Conservation (phyloP, 176 grass and related monocot species). For the Thalia dealbata region DNA sequence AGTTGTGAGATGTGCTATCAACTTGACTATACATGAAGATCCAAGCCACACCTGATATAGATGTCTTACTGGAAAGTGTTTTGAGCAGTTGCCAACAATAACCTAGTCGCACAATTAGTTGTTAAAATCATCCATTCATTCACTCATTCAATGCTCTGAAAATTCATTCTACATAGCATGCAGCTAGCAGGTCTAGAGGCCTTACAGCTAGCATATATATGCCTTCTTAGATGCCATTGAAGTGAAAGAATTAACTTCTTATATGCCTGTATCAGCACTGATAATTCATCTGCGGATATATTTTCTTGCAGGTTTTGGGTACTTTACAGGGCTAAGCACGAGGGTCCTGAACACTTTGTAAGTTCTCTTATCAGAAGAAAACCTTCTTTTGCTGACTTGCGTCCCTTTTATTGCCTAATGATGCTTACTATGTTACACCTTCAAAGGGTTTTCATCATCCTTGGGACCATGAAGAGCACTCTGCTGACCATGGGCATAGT, state of each 20-base stretch:
- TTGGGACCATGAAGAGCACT: conserved; percentile 88
- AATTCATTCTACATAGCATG: too few species aligned
- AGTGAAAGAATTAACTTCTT: background rate
- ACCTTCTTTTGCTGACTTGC: too few species aligned
- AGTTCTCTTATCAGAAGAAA: conserved; percentile 3
- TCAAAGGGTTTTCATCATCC: conserved; percentile 82
- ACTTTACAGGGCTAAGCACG: conserved; percentile 95
- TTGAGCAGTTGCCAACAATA: too few species aligned
- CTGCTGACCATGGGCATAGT: conserved; percentile 53
- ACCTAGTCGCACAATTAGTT: too few species aligned
- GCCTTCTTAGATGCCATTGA: background rate
- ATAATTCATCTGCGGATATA: conserved; percentile 7
- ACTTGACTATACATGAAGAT: too few species aligned
- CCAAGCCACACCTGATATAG: too few species aligned
- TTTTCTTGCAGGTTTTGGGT: conserved; percentile 73
- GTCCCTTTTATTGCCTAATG: background rate
- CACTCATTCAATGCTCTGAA: too few species aligned
- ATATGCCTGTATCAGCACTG: background rate
- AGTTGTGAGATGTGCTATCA: too few species aligned
- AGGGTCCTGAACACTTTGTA: conserved; percentile 74
- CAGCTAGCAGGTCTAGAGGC: too few species aligned
- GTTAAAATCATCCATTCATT: too few species aligned
- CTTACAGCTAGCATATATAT: background rate
- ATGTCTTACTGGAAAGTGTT: too few species aligned
- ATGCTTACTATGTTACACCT: background rate